Conservation (phyloP, 176 grass and related monocot species). For the Cenchrus fungigraminus region DNA sequence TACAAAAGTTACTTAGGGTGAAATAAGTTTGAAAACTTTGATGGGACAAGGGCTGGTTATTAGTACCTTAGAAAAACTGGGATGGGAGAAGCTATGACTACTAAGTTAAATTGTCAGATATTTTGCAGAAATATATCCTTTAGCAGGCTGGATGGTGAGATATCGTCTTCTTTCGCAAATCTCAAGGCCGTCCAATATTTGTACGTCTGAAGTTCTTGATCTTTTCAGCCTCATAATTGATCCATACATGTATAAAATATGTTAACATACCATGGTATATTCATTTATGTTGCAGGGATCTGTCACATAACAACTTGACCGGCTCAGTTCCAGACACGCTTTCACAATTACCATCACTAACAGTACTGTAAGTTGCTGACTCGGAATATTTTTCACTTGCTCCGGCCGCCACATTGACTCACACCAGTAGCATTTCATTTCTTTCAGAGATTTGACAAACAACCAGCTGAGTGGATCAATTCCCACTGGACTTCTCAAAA, state of each 20-base stretch:
- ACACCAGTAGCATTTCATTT: neutral
- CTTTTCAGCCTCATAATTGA: neutral
- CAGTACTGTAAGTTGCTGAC: conserved; percentile 47
- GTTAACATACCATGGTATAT: no score
- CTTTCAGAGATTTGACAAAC: conserved; percentile 45
- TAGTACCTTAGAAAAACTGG: neutral
- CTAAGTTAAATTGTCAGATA: neutral
- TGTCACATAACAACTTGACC: conserved; percentile 58
- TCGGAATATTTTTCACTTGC: neutral
- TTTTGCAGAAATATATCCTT: conserved; percentile 52
- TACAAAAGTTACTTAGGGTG: no score
- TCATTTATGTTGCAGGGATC: conserved; percentile 44
- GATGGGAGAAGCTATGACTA: neutral
- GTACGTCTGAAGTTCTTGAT: conserved; percentile 26
- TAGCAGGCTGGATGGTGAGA: conserved; percentile 46
- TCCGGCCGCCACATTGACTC: neutral
- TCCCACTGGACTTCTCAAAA: conserved; percentile 44
- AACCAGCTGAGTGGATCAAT: conserved; percentile 48
- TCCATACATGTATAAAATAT: neutral
- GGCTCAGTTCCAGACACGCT: conserved; percentile 53
- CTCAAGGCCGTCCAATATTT: conserved; percentile 46
- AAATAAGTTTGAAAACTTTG: no score
- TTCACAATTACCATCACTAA: conserved; percentile 38
- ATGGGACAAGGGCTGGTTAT: no score
- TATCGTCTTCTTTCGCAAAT: conserved; percentile 52